Conservation (phyloP, 176 grass and related monocot genomes). For the Musa acuminata region DNA sequence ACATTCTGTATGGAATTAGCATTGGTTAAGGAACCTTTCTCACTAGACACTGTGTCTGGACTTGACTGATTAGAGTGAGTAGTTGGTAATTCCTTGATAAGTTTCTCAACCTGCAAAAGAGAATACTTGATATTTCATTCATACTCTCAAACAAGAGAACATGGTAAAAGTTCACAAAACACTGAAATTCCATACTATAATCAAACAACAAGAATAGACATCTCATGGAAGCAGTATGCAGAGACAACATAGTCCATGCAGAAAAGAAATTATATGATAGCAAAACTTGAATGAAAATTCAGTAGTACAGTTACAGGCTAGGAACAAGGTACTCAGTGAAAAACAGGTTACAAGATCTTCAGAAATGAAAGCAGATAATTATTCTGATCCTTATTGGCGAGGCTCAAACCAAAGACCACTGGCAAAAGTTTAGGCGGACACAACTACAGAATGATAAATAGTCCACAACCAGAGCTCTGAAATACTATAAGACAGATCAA, state of each 20-base stretch:
- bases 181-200: neutral
- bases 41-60: constrained; percentile 9
- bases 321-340: neutral
- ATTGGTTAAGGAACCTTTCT: constrained; percentile 26
- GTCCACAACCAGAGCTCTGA: neutral
- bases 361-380: neutral
- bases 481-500: neutral
- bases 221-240: neutral
- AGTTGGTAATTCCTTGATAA: constrained; percentile 83
- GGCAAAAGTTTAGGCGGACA: neutral
- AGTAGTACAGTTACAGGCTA: neutral
- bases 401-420: neutral
- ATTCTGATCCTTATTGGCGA: too few species aligned
- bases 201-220: neutral
- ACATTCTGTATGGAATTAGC: constrained; percentile 19
- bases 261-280: neutral
- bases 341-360: neutral
- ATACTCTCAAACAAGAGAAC: neutral
- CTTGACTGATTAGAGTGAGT: constrained; percentile 45
- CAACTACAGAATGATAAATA: neutral
- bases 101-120: constrained; percentile 68
- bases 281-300: neutral
- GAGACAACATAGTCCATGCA: neutral
- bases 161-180: neutral
- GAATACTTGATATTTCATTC: neutral